Evolutionary conservation across 768 basidiomycete genomes (phyloP).

Genomic region (Agaricus bisporus): DNA sequence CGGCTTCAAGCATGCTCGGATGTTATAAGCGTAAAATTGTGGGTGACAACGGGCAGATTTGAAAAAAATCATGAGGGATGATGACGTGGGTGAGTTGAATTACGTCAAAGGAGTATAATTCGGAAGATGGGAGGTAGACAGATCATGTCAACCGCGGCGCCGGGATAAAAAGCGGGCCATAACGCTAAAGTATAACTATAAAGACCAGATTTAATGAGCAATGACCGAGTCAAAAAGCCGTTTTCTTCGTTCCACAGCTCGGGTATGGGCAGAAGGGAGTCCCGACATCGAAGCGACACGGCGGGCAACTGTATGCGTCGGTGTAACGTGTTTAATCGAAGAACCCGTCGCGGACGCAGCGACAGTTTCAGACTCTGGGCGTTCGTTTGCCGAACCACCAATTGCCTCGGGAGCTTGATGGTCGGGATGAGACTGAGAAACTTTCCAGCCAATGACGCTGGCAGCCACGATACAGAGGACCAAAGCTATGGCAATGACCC

Average conservation of each 20-base stretch:
- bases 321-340: slow-evolving; percentile 7
- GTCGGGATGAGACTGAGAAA: slow-evolving; percentile 42
- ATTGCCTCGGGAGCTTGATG: slow-evolving; percentile 42
- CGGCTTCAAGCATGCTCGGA: no score
- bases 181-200: slow-evolving; percentile 9
- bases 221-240: slow-evolving; percentile 8
- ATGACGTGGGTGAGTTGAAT: not conserved
- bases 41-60: not conserved
- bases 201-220: slow-evolving; percentile 2
- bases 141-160: not conserved
- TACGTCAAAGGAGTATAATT: not conserved
- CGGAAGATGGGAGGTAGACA: not conserved
- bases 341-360: not conserved
- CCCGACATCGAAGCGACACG: not conserved
- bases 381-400: slow-evolving; percentile 7
- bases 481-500: slow-evolving; percentile 57
- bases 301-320: slow-evolving; percentile 7
- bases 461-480: slow-evolving; percentile 48
- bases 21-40: no score
- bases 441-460: slow-evolving; percentile 53
- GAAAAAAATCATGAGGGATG: not conserved
- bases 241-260: slow-evolving; percentile 1
- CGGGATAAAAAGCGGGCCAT: not conserved
- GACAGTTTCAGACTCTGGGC: not conserved
- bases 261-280: not conserved